Evolutionary conservation across 2,329 filamentous ascomycete species (phyloP).

Genomic region (Penicillium occitanis): DNA sequence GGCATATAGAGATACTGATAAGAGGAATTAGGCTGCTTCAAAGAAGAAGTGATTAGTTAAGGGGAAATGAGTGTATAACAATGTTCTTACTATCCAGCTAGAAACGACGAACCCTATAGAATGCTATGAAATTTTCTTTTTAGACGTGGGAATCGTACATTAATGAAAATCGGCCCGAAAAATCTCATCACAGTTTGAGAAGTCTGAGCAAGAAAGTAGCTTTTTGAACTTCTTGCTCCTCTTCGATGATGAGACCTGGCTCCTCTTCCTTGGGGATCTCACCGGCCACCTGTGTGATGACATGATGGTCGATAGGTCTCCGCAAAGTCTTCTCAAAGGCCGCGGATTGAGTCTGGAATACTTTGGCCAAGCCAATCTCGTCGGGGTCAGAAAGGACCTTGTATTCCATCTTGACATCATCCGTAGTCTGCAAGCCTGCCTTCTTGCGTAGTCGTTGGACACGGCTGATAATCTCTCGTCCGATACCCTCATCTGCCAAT

Average conservation of each 20-base stretch:
- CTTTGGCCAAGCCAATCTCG: conserved; percentile 66
- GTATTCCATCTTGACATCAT: conserved; percentile 96
- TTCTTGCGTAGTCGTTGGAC: conserved; percentile 93
- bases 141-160: conserved; percentile 15
- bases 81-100: conserved; percentile 12
- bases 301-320: conserved; percentile 71
- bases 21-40: conserved; percentile 48
- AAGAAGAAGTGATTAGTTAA: conserved; percentile 45
- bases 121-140: conserved; percentile 11
- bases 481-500: conserved; percentile 82
- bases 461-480: conserved; percentile 87
- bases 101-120: conserved; percentile 2
- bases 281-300: conserved; percentile 54
- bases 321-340: conserved; percentile 75
- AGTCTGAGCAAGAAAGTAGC: conserved; percentile 76
- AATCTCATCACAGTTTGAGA: conserved; percentile 62
- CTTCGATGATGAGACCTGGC: conserved; percentile 69
- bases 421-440: conserved; percentile 83
- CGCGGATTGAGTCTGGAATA: conserved; percentile 66
- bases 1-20: no score
- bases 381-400: conserved; percentile 76
- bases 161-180: neutral
- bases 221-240: conserved; percentile 83
- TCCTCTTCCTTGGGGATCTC: conserved; percentile 55
- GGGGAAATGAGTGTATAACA: neutral